Percentiles rank a stretch among this genome's conserved stretches.
Evolutionary conservation across 805 yeast species (phyloP).

Genomic region (Suhomyces canberraensis): DNA sequence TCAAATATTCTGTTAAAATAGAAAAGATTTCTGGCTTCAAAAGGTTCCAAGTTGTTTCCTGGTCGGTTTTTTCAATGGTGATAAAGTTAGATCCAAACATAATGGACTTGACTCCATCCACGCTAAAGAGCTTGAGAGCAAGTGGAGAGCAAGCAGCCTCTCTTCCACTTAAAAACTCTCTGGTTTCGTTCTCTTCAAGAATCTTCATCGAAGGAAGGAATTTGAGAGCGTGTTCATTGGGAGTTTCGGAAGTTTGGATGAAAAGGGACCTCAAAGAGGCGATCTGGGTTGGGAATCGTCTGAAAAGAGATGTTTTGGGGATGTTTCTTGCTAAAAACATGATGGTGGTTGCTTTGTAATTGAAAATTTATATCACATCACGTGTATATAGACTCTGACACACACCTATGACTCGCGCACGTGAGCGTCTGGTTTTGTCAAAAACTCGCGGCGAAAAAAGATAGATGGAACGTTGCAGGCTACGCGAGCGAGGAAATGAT

Average conservation of each 20-base stretch:
- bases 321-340: neutral
- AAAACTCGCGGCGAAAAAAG: no score
- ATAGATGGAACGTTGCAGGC: no score
- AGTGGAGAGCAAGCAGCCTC: conserved; percentile 75
- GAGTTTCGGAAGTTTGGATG: conserved; percentile 83
- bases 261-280: conserved; percentile 35
- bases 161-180: conserved; percentile 70
- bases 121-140: conserved; percentile 67
- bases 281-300: neutral
- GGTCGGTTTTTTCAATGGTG: conserved; percentile 64
- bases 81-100: conserved; percentile 83
- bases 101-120: conserved; percentile 74
- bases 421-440: no score
- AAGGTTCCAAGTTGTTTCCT: conserved; percentile 54
- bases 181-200: conserved; percentile 55
- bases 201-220: conserved; percentile 73
- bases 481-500: no score
- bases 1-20: conserved; percentile 52
- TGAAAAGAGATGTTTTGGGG: neutral
- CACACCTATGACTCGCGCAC: no score
- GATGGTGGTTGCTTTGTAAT: neutral
- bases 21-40: conserved; percentile 67
- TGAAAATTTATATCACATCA: no score
- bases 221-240: conserved; percentile 82
- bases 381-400: no score